Evolutionary conservation across 2,329 filamentous ascomycete species (phyloP).

Genomic region (Thielaviopsis populi): DNA sequence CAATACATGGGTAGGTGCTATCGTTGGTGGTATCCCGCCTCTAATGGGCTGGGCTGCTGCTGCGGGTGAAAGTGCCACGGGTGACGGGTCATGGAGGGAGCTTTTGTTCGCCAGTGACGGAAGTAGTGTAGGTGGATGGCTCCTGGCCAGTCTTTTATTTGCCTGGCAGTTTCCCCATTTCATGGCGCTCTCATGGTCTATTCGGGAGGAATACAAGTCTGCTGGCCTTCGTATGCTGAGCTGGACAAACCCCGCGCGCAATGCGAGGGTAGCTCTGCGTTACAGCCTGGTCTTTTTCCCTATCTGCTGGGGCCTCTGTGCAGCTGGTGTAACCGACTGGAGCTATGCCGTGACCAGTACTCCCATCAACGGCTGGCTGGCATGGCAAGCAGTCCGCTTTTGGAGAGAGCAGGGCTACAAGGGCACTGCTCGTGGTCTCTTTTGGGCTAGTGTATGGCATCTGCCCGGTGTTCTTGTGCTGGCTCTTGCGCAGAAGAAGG

Average conservation of each 20-base stretch:
- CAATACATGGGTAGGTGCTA: slow-evolving; percentile 89
- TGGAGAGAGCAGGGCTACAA: slow-evolving; percentile 64
- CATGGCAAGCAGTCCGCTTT: slow-evolving; percentile 64
- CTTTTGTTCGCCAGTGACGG: slow-evolving; percentile 52
- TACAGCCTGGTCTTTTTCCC: slow-evolving; percentile 80
- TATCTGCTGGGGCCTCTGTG: slow-evolving; percentile 67
- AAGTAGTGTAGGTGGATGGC: slow-evolving; percentile 65
- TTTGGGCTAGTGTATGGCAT: slow-evolving; percentile 98
- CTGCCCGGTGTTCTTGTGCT: slow-evolving; percentile 78
- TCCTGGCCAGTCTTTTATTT: slow-evolving; percentile 70
- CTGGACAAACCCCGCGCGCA: slow-evolving; percentile 76
- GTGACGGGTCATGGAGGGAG: slow-evolving; percentile 60
- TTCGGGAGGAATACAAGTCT: slow-evolving; percentile 73
- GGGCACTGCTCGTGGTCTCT: slow-evolving; percentile 68
- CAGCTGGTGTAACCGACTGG: slow-evolving; percentile 68
- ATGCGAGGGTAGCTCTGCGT: slow-evolving; percentile 71
- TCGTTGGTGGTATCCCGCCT: slow-evolving; percentile 86
- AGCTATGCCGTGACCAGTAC: slow-evolving; percentile 68
- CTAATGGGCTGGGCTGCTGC: slow-evolving; percentile 98
- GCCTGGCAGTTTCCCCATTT: slow-evolving; percentile 99
- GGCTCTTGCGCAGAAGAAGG: slow-evolving; percentile 85
- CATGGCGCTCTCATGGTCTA: slow-evolving; percentile 80
- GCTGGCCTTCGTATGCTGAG: slow-evolving; percentile 58
- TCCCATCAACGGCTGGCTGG: slow-evolving; percentile 74
- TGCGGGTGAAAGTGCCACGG: slow-evolving; percentile 69